phyloP scores from a whole-genome alignment of 768 basidiomycete genomes.

The Lactarius pseudohatsudake region DNA sequence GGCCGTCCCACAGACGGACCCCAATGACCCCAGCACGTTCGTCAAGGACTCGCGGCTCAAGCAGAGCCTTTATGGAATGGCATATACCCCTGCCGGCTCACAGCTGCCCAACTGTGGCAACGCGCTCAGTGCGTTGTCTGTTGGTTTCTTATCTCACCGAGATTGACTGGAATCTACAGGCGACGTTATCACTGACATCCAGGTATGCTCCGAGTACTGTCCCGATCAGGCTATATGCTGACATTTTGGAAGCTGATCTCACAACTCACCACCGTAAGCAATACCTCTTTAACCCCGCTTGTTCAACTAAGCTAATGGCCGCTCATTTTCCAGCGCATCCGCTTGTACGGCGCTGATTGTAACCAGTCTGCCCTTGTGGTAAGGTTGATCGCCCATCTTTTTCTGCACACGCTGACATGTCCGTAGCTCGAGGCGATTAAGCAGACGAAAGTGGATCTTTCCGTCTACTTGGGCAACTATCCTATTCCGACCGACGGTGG shows the following conservation, averaged over 20 bases:
- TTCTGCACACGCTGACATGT: not conserved
- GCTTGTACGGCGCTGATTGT: conserved; percentile 86
- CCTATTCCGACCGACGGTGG: conserved; percentile 58
- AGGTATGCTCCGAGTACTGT: conserved; percentile 42
- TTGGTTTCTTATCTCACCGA: conserved; percentile 6
- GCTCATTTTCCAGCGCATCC: conserved; percentile 48
- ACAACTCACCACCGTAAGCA: conserved; percentile 65
- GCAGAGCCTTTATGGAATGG: conserved; percentile 80
- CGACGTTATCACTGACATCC: conserved; percentile 68
- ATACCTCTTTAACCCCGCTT: not conserved
- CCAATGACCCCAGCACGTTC: conserved; percentile 79
- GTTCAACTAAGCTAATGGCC: not conserved
- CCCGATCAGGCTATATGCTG: not conserved
- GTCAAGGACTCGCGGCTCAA: conserved; percentile 63
- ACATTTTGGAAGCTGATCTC: conserved; percentile 59
- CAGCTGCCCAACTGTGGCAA: conserved; percentile 71
- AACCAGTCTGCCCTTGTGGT: conserved; percentile 78
- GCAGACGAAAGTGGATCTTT: conserved; percentile 85
- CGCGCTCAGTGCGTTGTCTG: conserved; percentile 37
- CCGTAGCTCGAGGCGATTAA: conserved; percentile 80
- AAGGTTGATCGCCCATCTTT: conserved; percentile 31
- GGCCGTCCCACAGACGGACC: conserved; percentile 41
- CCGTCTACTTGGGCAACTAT: conserved; percentile 76
- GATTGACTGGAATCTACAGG: conserved; percentile 33
- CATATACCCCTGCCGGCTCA: conserved; percentile 81